phyloP scores from a whole-genome alignment of 306 rosid genomes.

The Cucurbita maxima region DNA sequence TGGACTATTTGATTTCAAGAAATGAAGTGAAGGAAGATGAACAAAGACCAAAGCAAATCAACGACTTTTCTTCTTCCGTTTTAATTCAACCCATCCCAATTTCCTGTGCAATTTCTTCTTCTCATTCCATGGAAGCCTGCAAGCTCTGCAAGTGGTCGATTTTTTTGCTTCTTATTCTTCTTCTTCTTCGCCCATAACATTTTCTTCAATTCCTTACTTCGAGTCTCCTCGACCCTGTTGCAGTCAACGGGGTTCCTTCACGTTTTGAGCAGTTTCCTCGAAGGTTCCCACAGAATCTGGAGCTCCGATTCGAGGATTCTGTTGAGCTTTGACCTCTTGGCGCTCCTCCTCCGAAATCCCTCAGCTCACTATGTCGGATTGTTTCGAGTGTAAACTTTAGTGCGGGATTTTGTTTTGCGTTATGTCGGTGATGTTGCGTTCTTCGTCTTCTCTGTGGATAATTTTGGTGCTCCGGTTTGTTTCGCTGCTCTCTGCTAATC shows the following conservation, averaged over 20 bases:
- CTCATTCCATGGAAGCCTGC: not conserved
- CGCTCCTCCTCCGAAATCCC: not conserved
- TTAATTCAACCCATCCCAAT: not conserved
- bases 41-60: not conserved
- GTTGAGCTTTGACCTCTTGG: not conserved
- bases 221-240: not conserved
- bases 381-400: not conserved
- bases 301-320: not conserved
- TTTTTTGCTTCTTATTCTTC: not conserved
- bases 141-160: not conserved
- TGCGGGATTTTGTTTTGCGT: not conserved
- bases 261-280: conserved; percentile 1
- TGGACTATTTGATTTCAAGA: no score
- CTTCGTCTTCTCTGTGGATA: not conserved
- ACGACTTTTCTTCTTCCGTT: not conserved
- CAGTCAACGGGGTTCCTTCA: not conserved
- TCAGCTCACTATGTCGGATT: not conserved
- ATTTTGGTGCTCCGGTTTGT: not conserved
- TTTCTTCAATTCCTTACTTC: not conserved
- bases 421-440: not conserved
- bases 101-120: not conserved
- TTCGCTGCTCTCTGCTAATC: conserved; percentile 4
- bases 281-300: not conserved
- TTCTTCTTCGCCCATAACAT: not conserved
- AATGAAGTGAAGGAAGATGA: not conserved